A percentile compares a stretch with the other conserved stretches of the same genome.
phyloP scores from a whole-genome alignment of 345 rosid species.

The Odontarrhena argentea region DNA sequence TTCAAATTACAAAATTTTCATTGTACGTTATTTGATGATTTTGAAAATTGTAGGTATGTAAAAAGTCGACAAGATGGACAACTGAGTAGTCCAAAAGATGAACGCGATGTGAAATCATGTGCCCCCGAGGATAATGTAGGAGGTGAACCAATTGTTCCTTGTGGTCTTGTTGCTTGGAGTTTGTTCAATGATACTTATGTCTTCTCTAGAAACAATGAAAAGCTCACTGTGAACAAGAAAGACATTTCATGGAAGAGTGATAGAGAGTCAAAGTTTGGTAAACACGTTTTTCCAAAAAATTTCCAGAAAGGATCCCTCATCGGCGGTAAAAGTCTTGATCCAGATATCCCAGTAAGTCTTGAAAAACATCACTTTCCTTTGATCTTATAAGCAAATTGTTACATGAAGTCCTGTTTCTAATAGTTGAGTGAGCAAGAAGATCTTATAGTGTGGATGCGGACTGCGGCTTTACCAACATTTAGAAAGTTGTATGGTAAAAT shows the following conservation, averaged over 20 bases:
- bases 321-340: slow-evolving; percentile 56
- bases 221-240: slow-evolving; percentile 57
- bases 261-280: slow-evolving; percentile 79
- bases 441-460: slow-evolving; percentile 97
- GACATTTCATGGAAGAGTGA: slow-evolving; percentile 92
- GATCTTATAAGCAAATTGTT: neutral
- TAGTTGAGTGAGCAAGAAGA: slow-evolving; percentile 91
- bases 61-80: slow-evolving; percentile 81
- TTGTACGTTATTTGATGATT: neutral
- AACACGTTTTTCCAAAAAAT: slow-evolving; percentile 67
- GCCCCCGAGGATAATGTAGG: slow-evolving; percentile 51
- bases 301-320: slow-evolving; percentile 58
- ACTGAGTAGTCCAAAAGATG: slow-evolving; percentile 39
- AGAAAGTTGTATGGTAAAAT: slow-evolving; percentile 90
- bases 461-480: slow-evolving; percentile 91
- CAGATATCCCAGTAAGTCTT: slow-evolving; percentile 56
- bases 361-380: neutral
- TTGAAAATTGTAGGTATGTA: slow-evolving; percentile 60
- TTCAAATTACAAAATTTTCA: neutral
- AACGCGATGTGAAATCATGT: slow-evolving; percentile 46
- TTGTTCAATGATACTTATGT: slow-evolving; percentile 82
- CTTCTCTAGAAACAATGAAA: slow-evolving; percentile 49
- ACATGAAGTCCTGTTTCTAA: slow-evolving; percentile 8
- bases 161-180: slow-evolving; percentile 98
- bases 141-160: slow-evolving; percentile 61